Evolutionary conservation across 306 rosid species (phyloP), one percentile per base, ranked within the genome.

Genomic region (Trifolium dubium): DNA sequence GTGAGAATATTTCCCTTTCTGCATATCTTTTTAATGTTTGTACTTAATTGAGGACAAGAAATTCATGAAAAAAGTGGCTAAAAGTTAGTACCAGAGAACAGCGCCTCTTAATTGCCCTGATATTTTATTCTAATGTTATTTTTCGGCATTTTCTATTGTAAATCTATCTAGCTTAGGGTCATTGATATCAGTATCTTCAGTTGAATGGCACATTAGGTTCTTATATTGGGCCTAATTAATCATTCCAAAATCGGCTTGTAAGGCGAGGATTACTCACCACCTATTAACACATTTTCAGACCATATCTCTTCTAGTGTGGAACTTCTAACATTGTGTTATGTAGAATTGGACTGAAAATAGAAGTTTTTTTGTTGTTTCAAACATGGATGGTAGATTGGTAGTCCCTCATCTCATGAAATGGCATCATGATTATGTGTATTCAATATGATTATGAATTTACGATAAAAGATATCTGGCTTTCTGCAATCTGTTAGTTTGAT

Each of bases 1-100:
- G 99, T 94, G 78, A 88, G 96, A 69, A 59, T 31, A 75, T 55
- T 53, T 34, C 56, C 37, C 56, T 43, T 75, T 70, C 44, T 74
- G 41, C 31, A 19, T 11, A 56, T 56, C 11, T 55, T 43, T 73
- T 63, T 19, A 63, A 51, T 49, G 46, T 14, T 39, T 56, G 44
- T 64, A 34, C 46, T 67, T 44, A 51, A 34, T 44, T 46, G 40
- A 77, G 23, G 6, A 6, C 39, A 6, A 35, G 39, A 35, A 4
- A 35, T 35, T 35, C 6, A 35, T 35, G 39, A 35, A 35, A 35
- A 35, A 35, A 35, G 14, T 43, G 49, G 49, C 14, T 43, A 43
- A 43, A 35, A 35, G 39, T 35, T 35, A 4, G 39, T 35, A 1
- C 7, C 1, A 35, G 39, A 35, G 39, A 6, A 8, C 44, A 9